These are phyloP conservation scores for Rhododendron griersonianum DNA, from an alignment of 148 eudicot species.

Conservation along the genomic window DNA sequence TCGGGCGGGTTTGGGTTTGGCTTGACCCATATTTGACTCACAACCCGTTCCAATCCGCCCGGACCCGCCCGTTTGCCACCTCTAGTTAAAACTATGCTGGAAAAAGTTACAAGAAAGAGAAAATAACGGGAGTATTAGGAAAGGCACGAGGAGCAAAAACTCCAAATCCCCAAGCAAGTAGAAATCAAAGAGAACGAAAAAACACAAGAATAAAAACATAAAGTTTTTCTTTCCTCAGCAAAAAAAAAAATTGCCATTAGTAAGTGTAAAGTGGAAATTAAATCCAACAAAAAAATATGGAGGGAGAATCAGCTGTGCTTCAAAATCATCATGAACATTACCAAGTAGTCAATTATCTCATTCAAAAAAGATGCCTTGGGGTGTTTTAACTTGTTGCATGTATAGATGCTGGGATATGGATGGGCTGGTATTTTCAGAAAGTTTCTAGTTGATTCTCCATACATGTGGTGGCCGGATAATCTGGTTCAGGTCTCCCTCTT, in stretches of 20 bases:
- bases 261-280: neutral
- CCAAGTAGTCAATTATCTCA: neutral
- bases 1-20: no score
- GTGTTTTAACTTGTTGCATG: neutral
- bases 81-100: neutral
- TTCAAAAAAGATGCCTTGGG: neutral
- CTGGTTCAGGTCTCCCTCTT: slow-evolving; percentile 45
- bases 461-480: slow-evolving; percentile 55
- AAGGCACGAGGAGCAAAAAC: neutral
- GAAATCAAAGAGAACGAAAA: neutral
- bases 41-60: no score
- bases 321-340: neutral
- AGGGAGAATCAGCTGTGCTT: neutral
- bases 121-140: neutral
- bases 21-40: no score
- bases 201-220: neutral
- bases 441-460: slow-evolving; percentile 43
- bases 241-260: neutral
- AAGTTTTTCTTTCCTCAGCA: neutral
- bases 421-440: slow-evolving; percentile 50
- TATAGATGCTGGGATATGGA: slow-evolving; percentile 52
- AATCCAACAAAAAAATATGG: neutral
- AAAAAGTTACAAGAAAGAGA: neutral
- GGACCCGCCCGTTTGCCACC: no score
- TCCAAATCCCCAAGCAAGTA: neutral